Evolutionary conservation across 352 stramenopile genomes (phyloP).

Genomic region (Phytophthora colocasiae): DNA sequence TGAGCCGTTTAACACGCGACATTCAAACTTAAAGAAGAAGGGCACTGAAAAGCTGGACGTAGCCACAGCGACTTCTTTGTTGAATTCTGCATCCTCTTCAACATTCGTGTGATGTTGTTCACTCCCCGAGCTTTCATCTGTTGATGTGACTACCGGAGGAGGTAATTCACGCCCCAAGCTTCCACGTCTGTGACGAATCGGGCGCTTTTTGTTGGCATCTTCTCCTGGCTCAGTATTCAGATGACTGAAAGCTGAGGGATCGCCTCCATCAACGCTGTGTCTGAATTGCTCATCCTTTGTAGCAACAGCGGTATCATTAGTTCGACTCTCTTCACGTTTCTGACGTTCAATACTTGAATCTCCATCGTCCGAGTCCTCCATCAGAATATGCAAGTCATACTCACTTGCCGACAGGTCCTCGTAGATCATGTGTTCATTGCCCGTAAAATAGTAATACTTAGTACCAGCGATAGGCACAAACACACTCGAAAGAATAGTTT

Average conservation of each 20-base stretch:
- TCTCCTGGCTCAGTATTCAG: conserved; percentile 1
- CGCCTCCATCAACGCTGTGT: conserved; percentile 14
- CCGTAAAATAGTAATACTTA: conserved; percentile 88
- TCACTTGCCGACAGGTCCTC: conserved; percentile 68
- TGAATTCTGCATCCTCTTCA: conserved; percentile 83
- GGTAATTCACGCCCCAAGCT: conserved; percentile 35
- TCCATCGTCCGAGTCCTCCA: conserved; percentile 63
- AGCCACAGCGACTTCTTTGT: conserved; percentile 84
- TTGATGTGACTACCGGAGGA: conserved; percentile 35
- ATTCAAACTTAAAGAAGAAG: conserved; percentile 90
- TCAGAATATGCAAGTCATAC: conserved; percentile 67
- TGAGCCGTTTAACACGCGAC: conserved; percentile 54
- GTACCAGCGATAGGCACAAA: conserved; percentile 76
- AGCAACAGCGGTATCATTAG: not conserved
- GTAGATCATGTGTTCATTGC: conserved; percentile 61
- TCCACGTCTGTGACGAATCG: conserved; percentile 16
- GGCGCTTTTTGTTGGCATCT: conserved; percentile 22
- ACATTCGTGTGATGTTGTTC: conserved; percentile 48
- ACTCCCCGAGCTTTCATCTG: conserved; percentile 24
- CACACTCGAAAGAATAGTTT: conserved; percentile 62
- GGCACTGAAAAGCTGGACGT: conserved; percentile 85
- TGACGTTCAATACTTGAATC: conserved; percentile 17
- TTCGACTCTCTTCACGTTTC: conserved; percentile 15
- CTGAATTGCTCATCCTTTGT: conserved; percentile 11
- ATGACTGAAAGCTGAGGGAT: not conserved